phyloP scores from a whole-genome alignment of 2,329 filamentous ascomycete species.

The Hypoxylon sp. region DNA sequence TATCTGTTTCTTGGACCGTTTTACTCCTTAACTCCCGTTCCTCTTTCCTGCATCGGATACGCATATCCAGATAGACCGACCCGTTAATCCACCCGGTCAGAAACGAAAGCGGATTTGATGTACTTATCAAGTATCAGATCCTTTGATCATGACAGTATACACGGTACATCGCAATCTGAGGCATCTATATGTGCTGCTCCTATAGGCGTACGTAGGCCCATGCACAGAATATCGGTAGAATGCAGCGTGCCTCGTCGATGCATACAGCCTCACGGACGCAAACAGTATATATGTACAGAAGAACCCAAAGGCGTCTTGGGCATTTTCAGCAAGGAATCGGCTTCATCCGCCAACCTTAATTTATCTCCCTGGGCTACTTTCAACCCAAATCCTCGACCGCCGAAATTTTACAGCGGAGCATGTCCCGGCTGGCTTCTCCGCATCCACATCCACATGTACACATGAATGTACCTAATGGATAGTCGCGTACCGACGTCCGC shows the following conservation, averaged over 20 bases:
- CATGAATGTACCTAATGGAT: too few species aligned
- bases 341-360: conserved; percentile 6
- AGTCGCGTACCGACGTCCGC: too few species aligned
- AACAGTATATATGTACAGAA: too few species aligned
- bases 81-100: too few species aligned
- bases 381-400: background rate
- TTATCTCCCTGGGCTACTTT: background rate
- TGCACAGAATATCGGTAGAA: too few species aligned
- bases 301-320: too few species aligned
- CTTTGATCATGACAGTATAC: background rate
- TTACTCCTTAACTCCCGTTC: background rate
- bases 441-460: too few species aligned
- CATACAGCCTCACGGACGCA: too few species aligned
- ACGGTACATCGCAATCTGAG: too few species aligned
- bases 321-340: background rate
- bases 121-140: too few species aligned
- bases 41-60: background rate
- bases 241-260: background rate
- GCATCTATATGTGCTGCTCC: too few species aligned
- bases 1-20: conserved; percentile 18
- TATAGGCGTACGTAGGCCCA: too few species aligned
- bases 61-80: background rate
- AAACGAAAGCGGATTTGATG: background rate
- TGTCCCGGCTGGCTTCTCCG: background rate
- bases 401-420: background rate